phyloP scores from a whole-genome alignment of 2,329 filamentous ascomycete species.

The Sarocladium oryzae region DNA sequence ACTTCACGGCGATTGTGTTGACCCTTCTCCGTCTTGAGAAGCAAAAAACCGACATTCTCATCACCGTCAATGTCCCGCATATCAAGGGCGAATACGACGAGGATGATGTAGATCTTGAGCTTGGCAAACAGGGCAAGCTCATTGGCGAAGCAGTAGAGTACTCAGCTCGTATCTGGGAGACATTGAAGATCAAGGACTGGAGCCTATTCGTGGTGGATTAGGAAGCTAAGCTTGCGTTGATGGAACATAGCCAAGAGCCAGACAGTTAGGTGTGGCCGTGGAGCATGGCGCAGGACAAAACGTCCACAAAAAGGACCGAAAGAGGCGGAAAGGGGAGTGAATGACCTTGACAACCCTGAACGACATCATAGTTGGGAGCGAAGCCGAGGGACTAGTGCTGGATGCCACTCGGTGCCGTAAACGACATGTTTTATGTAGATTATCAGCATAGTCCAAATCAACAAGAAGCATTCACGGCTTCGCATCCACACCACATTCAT shows the following conservation, averaged over 20 bases:
- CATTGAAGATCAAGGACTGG: constrained; percentile 77
- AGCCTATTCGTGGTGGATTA: constrained; percentile 50
- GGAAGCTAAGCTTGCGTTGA: not conserved
- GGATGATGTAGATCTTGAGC: constrained; percentile 62
- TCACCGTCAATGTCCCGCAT: constrained; percentile 85
- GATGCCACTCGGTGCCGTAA: no score
- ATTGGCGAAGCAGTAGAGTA: constrained; percentile 65
- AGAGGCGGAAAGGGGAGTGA: not conserved
- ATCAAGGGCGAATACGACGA: constrained; percentile 67
- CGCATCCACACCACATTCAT: no score
- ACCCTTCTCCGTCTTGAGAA: constrained; percentile 70
- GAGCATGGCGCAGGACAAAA: not conserved
- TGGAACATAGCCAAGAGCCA: not conserved
- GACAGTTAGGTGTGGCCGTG: not conserved
- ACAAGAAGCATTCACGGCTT: not conserved
- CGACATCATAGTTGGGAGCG: no score
- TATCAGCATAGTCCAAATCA: constrained; percentile 5
- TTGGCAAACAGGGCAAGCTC: constrained; percentile 59
- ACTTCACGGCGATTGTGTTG: constrained; percentile 71
- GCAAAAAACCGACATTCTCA: constrained; percentile 72
- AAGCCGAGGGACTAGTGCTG: no score
- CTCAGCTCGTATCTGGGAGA: constrained; percentile 60
- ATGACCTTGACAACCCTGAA: constrained; percentile 2
- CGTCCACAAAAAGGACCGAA: not conserved
- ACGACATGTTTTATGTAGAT: not conserved